phyloP scores from a whole-genome alignment of 768 basidiomycete species.

The Melanogaster broomeanus region DNA sequence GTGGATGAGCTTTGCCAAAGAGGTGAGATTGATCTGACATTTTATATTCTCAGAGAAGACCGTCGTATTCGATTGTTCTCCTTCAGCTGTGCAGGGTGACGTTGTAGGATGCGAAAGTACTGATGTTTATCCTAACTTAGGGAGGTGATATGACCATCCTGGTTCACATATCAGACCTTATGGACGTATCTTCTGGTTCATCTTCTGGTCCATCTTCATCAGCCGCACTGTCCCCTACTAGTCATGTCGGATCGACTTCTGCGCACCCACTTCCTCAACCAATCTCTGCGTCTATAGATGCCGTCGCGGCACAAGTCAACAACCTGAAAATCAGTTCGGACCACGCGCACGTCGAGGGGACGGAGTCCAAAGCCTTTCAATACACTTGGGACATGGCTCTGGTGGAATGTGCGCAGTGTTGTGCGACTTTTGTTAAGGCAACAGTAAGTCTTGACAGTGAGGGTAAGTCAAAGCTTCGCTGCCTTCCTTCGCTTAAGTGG shows the following conservation, averaged over 20 bases:
- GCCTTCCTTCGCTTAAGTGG: background rate
- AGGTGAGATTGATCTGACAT: slow-evolving; percentile 40
- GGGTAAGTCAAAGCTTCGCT: slow-evolving; percentile 5
- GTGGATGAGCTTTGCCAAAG: slow-evolving; percentile 68
- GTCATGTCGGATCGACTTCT: background rate
- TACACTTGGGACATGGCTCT: slow-evolving; percentile 17
- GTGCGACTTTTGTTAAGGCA: slow-evolving; percentile 45
- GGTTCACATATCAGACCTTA: slow-evolving; percentile 47
- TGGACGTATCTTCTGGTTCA: slow-evolving; percentile 23
- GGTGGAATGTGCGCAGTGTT: slow-evolving; percentile 42
- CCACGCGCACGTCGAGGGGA: background rate
- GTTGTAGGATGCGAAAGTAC: background rate
- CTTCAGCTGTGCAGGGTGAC: background rate
- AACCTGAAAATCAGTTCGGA: slow-evolving; percentile 19
- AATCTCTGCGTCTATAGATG: slow-evolving; percentile 17
- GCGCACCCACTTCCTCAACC: background rate
- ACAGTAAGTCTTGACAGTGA: slow-evolving; percentile 35
- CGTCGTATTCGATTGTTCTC: background rate
- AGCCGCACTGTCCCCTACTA: background rate
- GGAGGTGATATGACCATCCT: slow-evolving; percentile 48
- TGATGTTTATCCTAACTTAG: slow-evolving; percentile 30
- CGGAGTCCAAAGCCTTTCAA: background rate
- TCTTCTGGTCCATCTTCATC: slow-evolving; percentile 1
- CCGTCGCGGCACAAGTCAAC: slow-evolving; percentile 15
- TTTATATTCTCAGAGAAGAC: background rate